These are phyloP conservation scores for Zygotorulaspora florentina DNA, from an alignment of 805 yeast species.

Conservation along the genomic window DNA sequence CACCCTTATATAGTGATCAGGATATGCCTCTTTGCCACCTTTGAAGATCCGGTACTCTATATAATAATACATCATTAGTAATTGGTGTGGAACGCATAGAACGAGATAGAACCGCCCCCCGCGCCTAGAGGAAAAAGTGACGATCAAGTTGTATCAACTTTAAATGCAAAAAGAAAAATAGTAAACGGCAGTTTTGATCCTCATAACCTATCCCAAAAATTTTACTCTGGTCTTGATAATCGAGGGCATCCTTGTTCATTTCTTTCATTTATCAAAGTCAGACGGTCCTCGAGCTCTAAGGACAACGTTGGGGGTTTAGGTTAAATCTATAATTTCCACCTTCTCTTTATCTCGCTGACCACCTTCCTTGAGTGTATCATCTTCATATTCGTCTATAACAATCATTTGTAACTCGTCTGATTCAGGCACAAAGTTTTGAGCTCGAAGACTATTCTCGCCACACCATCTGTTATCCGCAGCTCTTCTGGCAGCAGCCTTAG, in stretches of 20 bases:
- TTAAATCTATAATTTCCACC: constrained; percentile 20
- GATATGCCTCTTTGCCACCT: not conserved
- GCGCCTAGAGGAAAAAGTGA: too few species aligned
- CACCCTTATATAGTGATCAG: not conserved
- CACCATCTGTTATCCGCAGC: constrained; percentile 25
- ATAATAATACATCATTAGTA: not conserved
- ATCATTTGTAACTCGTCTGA: constrained; percentile 19
- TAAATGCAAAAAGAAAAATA: too few species aligned
- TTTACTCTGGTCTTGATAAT: too few species aligned
- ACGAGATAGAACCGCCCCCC: too few species aligned
- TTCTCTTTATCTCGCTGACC: not conserved
- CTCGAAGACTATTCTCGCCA: constrained; percentile 8
- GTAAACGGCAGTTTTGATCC: too few species aligned
- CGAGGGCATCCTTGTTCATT: too few species aligned
- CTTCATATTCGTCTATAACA: constrained; percentile 17
- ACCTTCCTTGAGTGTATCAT: not conserved
- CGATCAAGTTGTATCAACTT: too few species aligned
- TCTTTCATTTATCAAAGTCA: too few species aligned
- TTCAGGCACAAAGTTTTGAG: constrained; percentile 14
- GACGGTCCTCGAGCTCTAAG: too few species aligned
- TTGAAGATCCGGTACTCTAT: not conserved
- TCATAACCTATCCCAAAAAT: too few species aligned
- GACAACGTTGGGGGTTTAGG: constrained; percentile 3
- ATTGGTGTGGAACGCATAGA: not conserved
- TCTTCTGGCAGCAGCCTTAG: constrained; percentile 32